Evolutionary conservation across 2,329 filamentous ascomycete genomes (phyloP).

Genomic region (Bipolaris bicolor): DNA sequence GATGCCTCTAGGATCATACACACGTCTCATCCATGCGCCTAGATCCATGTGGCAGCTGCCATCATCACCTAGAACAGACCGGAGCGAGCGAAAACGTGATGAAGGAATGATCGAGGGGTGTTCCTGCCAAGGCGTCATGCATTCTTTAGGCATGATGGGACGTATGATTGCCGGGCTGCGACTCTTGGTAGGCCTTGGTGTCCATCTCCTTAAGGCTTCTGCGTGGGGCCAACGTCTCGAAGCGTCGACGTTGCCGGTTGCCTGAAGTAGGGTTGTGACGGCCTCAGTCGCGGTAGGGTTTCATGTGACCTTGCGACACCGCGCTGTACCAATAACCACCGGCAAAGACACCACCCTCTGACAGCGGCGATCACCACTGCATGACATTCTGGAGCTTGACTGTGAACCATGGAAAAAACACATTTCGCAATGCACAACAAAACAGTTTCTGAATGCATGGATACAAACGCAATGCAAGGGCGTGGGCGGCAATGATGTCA

Average conservation of each 20-base stretch:
- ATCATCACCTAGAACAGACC: slow-evolving; percentile 15
- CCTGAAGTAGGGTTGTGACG: slow-evolving; percentile 37
- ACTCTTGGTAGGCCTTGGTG: slow-evolving; percentile 39
- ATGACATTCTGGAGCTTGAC: slow-evolving; percentile 7
- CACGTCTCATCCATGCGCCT: slow-evolving; percentile 37
- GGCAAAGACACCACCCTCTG: slow-evolving; percentile 11
- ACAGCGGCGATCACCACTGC: slow-evolving; percentile 36
- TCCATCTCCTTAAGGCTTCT: slow-evolving; percentile 25
- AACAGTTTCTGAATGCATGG: slow-evolving; percentile 21
- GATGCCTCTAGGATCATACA: slow-evolving; percentile 25
- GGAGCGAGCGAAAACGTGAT: slow-evolving; percentile 7
- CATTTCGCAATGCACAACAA: slow-evolving; percentile 17
- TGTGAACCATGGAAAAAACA: slow-evolving; percentile 11
- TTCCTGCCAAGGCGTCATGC: slow-evolving; percentile 40
- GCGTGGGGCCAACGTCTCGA: slow-evolving; percentile 19
- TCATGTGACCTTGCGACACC: slow-evolving; percentile 39
- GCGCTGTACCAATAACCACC: slow-evolving; percentile 36
- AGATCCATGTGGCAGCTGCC: slow-evolving; percentile 17
- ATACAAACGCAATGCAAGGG: slow-evolving; percentile 41
- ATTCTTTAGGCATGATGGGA: slow-evolving; percentile 35
- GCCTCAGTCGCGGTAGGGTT: slow-evolving; percentile 41
- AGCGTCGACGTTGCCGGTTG: slow-evolving; percentile 21
- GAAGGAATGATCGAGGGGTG: slow-evolving; percentile 32
- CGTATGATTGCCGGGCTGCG: slow-evolving; percentile 45
- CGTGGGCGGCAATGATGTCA: slow-evolving; percentile 18